Evolutionary conservation across 306 rosid species (phyloP).

Genomic region (Cucurbita maxima): DNA sequence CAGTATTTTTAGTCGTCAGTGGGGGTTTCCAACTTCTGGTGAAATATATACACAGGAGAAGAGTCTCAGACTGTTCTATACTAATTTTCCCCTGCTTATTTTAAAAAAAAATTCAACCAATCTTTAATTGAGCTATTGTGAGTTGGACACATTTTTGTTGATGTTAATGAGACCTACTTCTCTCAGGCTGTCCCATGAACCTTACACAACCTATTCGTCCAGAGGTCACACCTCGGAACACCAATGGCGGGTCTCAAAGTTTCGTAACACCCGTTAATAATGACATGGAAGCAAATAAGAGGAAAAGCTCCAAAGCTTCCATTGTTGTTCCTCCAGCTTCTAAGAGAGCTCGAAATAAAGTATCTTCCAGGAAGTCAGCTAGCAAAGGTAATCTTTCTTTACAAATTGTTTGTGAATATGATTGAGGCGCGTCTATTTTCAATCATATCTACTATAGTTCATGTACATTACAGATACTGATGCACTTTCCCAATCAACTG

Average conservation of each 20-base stretch:
- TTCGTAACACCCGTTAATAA: constrained; percentile 19
- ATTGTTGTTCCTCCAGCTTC: constrained; percentile 25
- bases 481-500: constrained; percentile 15
- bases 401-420: background rate
- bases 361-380: constrained; percentile 15
- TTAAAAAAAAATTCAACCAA: background rate
- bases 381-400: constrained; percentile 22
- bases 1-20: background rate
- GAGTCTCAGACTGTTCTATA: background rate
- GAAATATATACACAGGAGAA: background rate
- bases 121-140: background rate
- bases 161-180: background rate
- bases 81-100: background rate
- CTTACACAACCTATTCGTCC: constrained; percentile 17
- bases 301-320: constrained; percentile 22
- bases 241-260: constrained; percentile 22
- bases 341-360: constrained; percentile 35
- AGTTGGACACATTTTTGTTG: background rate
- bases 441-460: background rate
- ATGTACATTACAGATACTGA: constrained; percentile 17
- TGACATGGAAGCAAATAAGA: constrained; percentile 24
- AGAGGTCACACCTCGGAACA: constrained; percentile 27
- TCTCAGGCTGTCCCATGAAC: constrained; percentile 20
- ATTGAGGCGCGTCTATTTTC: background rate
- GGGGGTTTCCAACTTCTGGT: background rate